Conservation (phyloP, 352 stramenopile genomes). For the Pythium brachiatum region DNA sequence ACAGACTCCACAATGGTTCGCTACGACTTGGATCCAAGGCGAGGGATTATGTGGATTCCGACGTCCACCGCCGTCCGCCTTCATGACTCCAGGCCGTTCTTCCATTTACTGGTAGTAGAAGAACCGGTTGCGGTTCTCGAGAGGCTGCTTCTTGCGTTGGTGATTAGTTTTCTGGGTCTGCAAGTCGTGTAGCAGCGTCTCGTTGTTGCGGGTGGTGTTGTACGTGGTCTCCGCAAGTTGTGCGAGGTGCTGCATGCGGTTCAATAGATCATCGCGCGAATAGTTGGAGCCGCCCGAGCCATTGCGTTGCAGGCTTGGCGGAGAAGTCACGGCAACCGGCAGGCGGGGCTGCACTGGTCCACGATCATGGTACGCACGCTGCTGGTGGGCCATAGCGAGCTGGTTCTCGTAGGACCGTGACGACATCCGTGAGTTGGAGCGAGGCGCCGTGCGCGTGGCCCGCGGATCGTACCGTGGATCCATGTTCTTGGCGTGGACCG, state of each 20-base stretch:
- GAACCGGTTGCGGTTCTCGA: conserved; percentile 25
- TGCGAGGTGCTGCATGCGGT: conserved; percentile 25
- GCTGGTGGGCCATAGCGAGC: neutral
- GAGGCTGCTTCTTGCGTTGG: neutral
- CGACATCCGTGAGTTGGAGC: conserved; percentile 1
- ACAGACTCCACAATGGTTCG: too few relatives aligned
- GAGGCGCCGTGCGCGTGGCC: neutral
- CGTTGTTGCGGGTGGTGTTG: conserved; percentile 21
- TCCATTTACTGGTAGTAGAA: conserved; percentile 18
- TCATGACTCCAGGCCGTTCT: neutral
- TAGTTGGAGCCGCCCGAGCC: conserved; percentile 16
- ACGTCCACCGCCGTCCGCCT: conserved; percentile 3
- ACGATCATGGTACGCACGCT: neutral
- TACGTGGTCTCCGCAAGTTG: conserved; percentile 23
- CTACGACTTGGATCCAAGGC: too few relatives aligned
- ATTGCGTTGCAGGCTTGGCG: conserved; percentile 9
- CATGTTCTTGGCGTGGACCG: neutral
- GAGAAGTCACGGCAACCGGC: neutral
- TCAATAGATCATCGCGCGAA: conserved; percentile 19
- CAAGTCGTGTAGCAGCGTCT: conserved; percentile 5
- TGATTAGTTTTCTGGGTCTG: neutral
- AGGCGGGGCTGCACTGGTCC: neutral
- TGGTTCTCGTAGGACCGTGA: conserved; percentile 7
- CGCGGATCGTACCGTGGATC: neutral
- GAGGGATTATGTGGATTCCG: conserved; percentile 13